Base-by-base conservation (phyloP, 176 grass and related monocot genomes). In the Oryza australiensis region DNA sequence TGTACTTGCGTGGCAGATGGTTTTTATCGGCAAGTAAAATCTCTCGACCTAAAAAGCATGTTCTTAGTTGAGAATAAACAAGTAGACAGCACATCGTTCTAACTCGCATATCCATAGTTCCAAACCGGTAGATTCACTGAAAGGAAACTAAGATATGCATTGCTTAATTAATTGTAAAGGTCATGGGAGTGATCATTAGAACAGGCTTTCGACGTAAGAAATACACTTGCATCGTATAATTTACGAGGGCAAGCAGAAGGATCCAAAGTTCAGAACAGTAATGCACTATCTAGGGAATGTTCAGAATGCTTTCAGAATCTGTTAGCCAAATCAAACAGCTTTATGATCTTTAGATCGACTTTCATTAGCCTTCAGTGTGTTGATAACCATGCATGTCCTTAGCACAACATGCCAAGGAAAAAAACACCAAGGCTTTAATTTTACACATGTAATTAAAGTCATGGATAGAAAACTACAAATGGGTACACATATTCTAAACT, bases 41-140 rank as follows among this genome's bases (percentile, higher is more conserved):
- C 35, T 49, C 2, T 73, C 15, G 43, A 82, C 83, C 79, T 82
- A 90, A 73, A 89, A 90, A 86, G 88, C 41, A 86, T 15, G 3
- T 2, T 68, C 33, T 38, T 51, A 43, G 15, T 73, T 46, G 62
- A 42, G 48, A 80, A 87, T 75, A 86, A 62, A 74, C 33, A 68
- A 86, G 63, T 35, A 23, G 3, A 55, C 6, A 42, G 0, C 67
- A 41, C 59, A 83, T 34, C 34, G 0, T 26, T 26, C 10, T 78
- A 55, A 9, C 51, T 55, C 51, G 51, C 80, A 55, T 60, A 60
- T 60, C n/a, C 67, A 73, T 59, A 40, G 18, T 55, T 84, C 81
- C 81, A 62, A 59, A 53, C 73, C n/a, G 12, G 34, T 45, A 38
- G 74, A 83, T 82, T 82, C 84, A 73, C 12, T 30, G 2, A 77